phyloP scores from a whole-genome alignment of 176 grass and related monocot genomes.

The Tuctoria greenei region DNA sequence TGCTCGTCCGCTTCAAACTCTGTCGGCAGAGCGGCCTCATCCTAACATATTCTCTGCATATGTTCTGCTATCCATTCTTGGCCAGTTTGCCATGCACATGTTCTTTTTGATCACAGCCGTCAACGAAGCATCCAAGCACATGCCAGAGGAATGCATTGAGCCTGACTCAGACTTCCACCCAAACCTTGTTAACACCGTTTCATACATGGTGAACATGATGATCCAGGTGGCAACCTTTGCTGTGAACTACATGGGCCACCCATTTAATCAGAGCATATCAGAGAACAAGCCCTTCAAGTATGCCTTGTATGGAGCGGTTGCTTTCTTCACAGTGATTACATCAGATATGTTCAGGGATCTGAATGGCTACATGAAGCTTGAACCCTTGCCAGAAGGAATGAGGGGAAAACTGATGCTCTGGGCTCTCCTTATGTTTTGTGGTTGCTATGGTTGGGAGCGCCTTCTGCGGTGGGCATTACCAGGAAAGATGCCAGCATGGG shows the following conservation, averaged over 20 bases:
- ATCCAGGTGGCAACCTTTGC: slow-evolving; percentile 98
- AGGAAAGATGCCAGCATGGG: slow-evolving; percentile 86
- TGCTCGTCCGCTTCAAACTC: slow-evolving; percentile 79
- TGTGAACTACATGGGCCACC: slow-evolving; percentile 98
- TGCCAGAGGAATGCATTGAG: slow-evolving; percentile 97
- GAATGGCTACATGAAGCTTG: slow-evolving; percentile 87
- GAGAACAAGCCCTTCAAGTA: slow-evolving; percentile 97
- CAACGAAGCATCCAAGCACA: slow-evolving; percentile 85
- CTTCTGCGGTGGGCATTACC: slow-evolving; percentile 78
- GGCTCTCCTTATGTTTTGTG: slow-evolving; percentile 81
- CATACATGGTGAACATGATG: slow-evolving; percentile 99
- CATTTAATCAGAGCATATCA: slow-evolving; percentile 89
- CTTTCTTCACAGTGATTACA: slow-evolving; percentile 90
- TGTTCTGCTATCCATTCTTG: slow-evolving; percentile 85
- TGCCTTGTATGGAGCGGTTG: slow-evolving; percentile 78
- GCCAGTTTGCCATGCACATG: slow-evolving; percentile 97
- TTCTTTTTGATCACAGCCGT: slow-evolving; percentile 78
- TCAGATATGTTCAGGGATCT: slow-evolving; percentile 89
- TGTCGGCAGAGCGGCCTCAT: slow-evolving; percentile 78
- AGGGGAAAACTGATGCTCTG: slow-evolving; percentile 86
- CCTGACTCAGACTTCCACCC: slow-evolving; percentile 94
- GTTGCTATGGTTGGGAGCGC: slow-evolving; percentile 94
- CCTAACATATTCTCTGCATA: slow-evolving; percentile 96
- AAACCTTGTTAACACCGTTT: slow-evolving; percentile 96
- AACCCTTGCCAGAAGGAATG: slow-evolving; percentile 77